These are phyloP conservation scores for Malbranchea zuffiana DNA, from an alignment of 2,329 filamentous ascomycete species.

Conservation along the genomic window DNA sequence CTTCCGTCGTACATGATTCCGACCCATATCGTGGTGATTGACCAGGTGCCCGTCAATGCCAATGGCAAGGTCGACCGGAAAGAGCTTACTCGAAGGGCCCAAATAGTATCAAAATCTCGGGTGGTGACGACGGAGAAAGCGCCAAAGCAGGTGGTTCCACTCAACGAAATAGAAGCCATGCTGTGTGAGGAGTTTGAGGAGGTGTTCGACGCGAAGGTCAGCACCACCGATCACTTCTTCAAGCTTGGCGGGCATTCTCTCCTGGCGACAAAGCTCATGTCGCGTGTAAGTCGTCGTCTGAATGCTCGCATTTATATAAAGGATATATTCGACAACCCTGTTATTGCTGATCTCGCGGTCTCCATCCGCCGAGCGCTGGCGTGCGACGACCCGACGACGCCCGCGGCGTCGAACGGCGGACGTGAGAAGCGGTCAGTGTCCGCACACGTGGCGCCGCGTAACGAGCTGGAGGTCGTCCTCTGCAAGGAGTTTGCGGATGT, in stretches of 20 bases:
- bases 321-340: too few relatives aligned
- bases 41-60: conserved; percentile 8
- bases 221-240: conserved; percentile 16
- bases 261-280: conserved; percentile 26
- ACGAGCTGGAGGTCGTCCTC: background rate
- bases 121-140: conserved; percentile 8
- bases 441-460: background rate
- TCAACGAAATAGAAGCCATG: conserved; percentile 1
- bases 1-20: conserved; percentile 14
- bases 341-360: too few relatives aligned
- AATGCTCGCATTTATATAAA: too few relatives aligned
- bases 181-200: conserved; percentile 5
- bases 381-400: too few relatives aligned
- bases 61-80: conserved; percentile 11
- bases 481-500: conserved; percentile 2
- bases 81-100: too few relatives aligned
- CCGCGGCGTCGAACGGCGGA: too few relatives aligned
- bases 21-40: conserved; percentile 5
- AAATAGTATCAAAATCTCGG: background rate
- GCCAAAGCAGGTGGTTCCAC: background rate
- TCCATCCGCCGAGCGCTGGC: too few relatives aligned
- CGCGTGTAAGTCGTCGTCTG: conserved; percentile 26
- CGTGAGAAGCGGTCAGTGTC: too few relatives aligned
- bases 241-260: conserved; percentile 23
- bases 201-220: background rate